Evolutionary conservation across 768 basidiomycete species (phyloP), one percentile per base, ranked within the genome.

Genomic region (Arthromyces matolae): DNA sequence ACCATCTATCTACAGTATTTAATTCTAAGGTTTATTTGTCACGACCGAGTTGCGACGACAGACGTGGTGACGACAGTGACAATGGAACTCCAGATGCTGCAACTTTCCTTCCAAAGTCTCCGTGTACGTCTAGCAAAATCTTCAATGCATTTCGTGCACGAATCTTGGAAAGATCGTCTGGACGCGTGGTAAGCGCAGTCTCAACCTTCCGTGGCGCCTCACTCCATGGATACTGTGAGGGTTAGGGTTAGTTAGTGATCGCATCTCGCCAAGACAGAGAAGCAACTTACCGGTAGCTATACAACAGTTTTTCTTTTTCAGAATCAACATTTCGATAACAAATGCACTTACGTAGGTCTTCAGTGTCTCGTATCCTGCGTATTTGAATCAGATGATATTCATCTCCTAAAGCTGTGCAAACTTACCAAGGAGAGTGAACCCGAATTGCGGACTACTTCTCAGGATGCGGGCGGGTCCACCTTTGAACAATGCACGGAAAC

Each of bases 131-230:
- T 61, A 93, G 70, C 53, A 93, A 66, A 50, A 93, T 92, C 67
- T 93, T 93, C 60, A 99, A 79, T 12, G 93, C 95, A 73, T 97
- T 97, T 48, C 95, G 78, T 16, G 96, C 95, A 45, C 96, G 80
- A 34, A 95, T 79, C 62, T 85, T 83, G 24, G 92, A 81, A 70
- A 98, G 76, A 49, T 97, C 95, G 57, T 89, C 87, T 31, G 79
- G 78, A 45, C 80, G 79, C 47, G 80, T 76, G 6, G 80, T 90
- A 47, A 86, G 79, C 45, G 73, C 78, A 14, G 83, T 93, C 65
- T 84, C 80, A 51, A 86, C 77, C 60, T 80, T 80, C 44, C 71
- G 75, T 44, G 78, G 83, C 60, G 78, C 76, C 22, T 79, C 83
- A 58, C 80, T 79, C 82, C 80, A 93, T 33, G 93, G 93, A 69